Base-by-base conservation (phyloP, 163 green algal genomes). In the Chlorella variabilis region DNA sequence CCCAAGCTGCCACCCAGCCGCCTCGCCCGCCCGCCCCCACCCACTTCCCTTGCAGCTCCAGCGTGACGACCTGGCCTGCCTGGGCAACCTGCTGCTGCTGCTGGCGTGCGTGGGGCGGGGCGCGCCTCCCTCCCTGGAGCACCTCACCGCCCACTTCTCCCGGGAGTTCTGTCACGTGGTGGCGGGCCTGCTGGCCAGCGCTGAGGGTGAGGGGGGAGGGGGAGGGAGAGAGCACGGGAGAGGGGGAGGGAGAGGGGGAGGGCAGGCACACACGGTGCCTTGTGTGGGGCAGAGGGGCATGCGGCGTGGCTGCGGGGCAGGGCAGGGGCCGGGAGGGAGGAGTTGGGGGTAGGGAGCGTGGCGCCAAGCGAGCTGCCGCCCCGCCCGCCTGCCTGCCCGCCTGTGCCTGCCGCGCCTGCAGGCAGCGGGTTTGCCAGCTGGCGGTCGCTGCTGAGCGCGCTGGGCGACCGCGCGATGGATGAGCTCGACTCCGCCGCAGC, bases 21-120 rank as follows among this genome's bases (percentile, higher is more conserved):
- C 45, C 45, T 54, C 45, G 29, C n/a, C 5, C 21, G 27, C 68
- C n/a, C 41, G 1, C 68, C 27, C 29, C n/a, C 39, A 4, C 41
- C 41, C 63, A 31, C 36, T n/a, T n/a, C n/a, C 34, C 3, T 67
- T 68, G 62, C 58, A 70, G 62, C 67, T 89, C 56, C 91, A 93
- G 85, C 84, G 85, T 1, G 84, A 90, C 20, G 92, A 95, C 82
- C 82, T 95, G 8, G 63, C 66, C 5, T 39, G 87, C 0, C 80
- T 98, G 79, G 95, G 95, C 31, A 84, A 88, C 34, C 85, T 98
- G 78, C 75, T 98, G 77, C 90, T 98, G 74, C 78, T 85, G 79
- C 85, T 98, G 62, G 95, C 92, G 38, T 96, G 92, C 80, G 78
- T 77, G 13, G 86, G 84, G 38, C 41, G 77, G 34, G 82, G 83